Evolutionary conservation across 2,329 filamentous ascomycete genomes (phyloP), one percentile per base, ranked within the genome.

Genomic region (Aspergillus sp.): DNA sequence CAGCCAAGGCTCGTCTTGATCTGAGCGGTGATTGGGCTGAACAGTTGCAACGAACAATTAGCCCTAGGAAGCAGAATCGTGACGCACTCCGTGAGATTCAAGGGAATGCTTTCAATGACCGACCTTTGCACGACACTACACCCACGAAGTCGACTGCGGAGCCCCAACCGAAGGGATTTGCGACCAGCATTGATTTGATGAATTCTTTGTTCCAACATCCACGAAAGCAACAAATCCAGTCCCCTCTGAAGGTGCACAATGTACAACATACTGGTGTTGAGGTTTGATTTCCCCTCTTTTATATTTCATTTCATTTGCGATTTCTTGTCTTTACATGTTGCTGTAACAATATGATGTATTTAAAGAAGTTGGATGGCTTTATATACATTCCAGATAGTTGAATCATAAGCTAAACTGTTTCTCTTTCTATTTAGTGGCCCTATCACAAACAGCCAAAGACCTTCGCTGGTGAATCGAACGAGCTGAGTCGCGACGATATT

Each of bases 141-240:
- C 58, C 63, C 44, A 60, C 58, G 30, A 47, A 54, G 30, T 46
- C 57, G 3, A 52, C 47, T 23, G 41, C 47, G 5, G 53, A 54
- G 30, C 48, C 52, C 10, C 59, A 52, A 13, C 75, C 78, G 46
- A 81, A 81, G 54, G 84, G 85, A 1, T 91, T 95, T 68, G 80
- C 83, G 17, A 95, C 86, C 17, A 90, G 87, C 62, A 95, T 97
- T 71, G 93, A 96, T 73, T 75, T 96, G 65, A 96, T 95, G 89
- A 91, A 95, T 65, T 95, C 89, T 43, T 75, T 96, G 48, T 96
- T 94, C 69, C 86, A 87, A 66, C 81, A 85, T 69, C 78, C 83
- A 53, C 62, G 62, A 50, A 66, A 69, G 59, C 62, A 69, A 52
- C 77, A 75, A 49, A 47, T 43, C 3, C 50, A 58, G 46, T 77